Percentiles rank a stretch among this genome's conserved stretches.
Conservation (phyloP, 768 basidiomycete species). For the Amanita phalloides region DNA sequence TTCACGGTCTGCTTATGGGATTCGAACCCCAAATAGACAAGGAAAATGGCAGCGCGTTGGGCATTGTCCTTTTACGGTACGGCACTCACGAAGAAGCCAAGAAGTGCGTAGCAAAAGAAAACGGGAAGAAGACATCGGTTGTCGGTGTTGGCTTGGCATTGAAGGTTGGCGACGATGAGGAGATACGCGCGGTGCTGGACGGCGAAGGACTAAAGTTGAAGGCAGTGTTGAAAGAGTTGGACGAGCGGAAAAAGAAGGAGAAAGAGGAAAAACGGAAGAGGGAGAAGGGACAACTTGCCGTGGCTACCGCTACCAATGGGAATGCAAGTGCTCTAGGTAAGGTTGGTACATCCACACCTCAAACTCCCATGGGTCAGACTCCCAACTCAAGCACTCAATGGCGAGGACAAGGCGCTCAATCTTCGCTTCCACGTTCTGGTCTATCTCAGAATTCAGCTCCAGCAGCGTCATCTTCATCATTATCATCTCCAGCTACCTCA, state of each 20-base stretch:
- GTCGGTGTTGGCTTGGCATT: constrained; percentile 20
- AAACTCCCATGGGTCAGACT: constrained; percentile 8
- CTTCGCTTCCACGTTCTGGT: constrained; percentile 1
- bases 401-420: constrained; percentile 6
- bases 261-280: constrained; percentile 31
- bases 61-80: constrained; percentile 70
- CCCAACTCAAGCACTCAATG: constrained; percentile 6
- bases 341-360: constrained; percentile 7
- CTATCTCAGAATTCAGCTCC: constrained; percentile 4
- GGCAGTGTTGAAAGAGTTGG: constrained; percentile 57
- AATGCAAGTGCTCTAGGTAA: constrained; percentile 8
- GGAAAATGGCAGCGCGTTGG: constrained; percentile 71
- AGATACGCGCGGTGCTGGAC: constrained; percentile 73
- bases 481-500: not conserved
- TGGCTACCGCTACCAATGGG: constrained; percentile 5
- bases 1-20: constrained; percentile 49
- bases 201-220: constrained; percentile 55
- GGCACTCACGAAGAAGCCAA: constrained; percentile 56
- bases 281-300: constrained; percentile 14
- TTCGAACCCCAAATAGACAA: constrained; percentile 76
- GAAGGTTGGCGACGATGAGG: constrained; percentile 32
- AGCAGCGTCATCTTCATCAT: constrained; percentile 9
- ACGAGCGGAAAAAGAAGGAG: constrained; percentile 40
- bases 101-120: constrained; percentile 50
- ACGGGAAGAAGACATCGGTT: constrained; percentile 48